Evolutionary conservation across 208 protist species (phyloP), one percentile per base, ranked within the genome.

Genomic region (Trypanosoma boissoni): DNA sequence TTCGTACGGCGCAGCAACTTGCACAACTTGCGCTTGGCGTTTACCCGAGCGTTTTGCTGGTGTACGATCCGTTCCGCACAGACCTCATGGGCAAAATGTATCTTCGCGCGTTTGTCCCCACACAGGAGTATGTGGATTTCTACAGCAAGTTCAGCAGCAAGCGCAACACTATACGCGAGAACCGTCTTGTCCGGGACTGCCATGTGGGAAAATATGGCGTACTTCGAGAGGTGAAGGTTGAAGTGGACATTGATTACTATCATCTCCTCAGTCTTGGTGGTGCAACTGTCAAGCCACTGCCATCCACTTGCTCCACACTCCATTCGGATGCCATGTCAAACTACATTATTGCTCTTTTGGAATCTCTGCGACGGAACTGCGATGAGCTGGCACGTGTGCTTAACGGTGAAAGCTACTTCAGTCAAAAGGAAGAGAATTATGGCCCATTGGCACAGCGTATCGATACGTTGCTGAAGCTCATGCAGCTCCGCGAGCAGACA

Each of bases 11-110:
- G 50, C 34, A 55, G 16, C 72, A 80, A 46, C 45, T 88, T 28
- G 71, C 68, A 45, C 60, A 88, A 20, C 62, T 85, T 49, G 57
- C 76, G 52, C 44, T 58, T 16, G 55, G 73, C 14, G 69, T 70
- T 50, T 55, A 76, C 49, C 75, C 83, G 28, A 69, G 68, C n/a
- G 69, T 91, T 37, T 59, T 91, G n/a, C 39, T 91, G 21, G 70
- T 60, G 28, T 91, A 86, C 69, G 83, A 91, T 46, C 80, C 79
- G 4, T 78, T 86, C 59, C 77, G 80, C 51, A 87, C 83, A 18
- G 59, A 62, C 46, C 48, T 81, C 41, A 74, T 87, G 49, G 83
- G 83, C 10, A 65, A 71, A 24, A 66, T 78, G 43, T 76, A 77
- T 65, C 63, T 91, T 27, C 72, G 73, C n/a, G 83, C 80, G 50